Base-by-base conservation (phyloP, 2,329 filamentous ascomycete genomes). In the Podosphaera leucotricha region DNA sequence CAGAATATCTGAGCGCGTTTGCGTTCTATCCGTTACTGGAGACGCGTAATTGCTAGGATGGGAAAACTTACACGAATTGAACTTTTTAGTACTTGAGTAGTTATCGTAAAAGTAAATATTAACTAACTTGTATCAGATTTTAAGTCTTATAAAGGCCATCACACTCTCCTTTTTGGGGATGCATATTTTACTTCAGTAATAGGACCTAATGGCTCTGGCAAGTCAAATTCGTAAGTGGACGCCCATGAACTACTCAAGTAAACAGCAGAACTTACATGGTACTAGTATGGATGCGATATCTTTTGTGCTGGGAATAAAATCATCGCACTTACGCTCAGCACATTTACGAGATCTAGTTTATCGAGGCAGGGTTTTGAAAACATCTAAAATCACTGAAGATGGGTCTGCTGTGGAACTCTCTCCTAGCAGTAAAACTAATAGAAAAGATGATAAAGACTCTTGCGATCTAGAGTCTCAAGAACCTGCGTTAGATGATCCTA, bases 101-200 rank as follows among this genome's bases (percentile, higher is more conserved):
- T 44, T 36, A 43, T 16, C 20, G 18, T 30, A 3, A 26, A 26
- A 44, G 7, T 28, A 2, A 36, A 19, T 16, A n/a, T 19, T 36
- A 20, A 19, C 18, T 43, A 53, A 57, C 8, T 58, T 44, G 7
- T 10, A 19, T 13, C 13, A 90, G 82, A 98, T 67, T 98, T 98
- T 75, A 98, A 98, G 66, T 95, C 90, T 55, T 98, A 98, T 68
- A 93, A 93, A 62, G 90, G 86, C 46, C 86, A 94, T 56, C 90
- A 98, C 65, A 78, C 75, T 48, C 75, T 98, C 38, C 74, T 94
- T 44, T 94, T 98, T 56, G 87, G 87, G 57, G 87, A 98, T 65
- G 92, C 86, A 2, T 95, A 94, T 64, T 98, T 98, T 62, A 98
- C 90, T 42, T 98, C 90, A 37, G 94, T 98, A 58, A 95, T 98